Evolutionary conservation across 1,284 basidiomycete species (phyloP), one percentile per base, ranked within the genome.

Genomic region (Cryptococcus sp.): DNA sequence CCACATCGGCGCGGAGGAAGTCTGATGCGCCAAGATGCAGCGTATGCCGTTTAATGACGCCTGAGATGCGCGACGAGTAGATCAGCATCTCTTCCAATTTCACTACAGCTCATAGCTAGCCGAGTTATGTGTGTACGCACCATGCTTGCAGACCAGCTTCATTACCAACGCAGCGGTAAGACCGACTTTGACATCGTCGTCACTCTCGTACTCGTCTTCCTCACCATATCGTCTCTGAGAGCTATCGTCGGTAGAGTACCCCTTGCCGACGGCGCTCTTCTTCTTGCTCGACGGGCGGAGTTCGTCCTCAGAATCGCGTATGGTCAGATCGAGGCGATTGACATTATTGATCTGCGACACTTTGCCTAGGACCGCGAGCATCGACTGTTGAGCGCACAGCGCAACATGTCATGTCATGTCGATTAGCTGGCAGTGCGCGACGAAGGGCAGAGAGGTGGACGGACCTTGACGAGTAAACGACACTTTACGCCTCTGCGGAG

Each of bases 91-190:
- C n/a, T 39, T 10, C 11, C 19, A 19, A 22, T 11, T 22, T 50
- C 19, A 15, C n/a, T 23, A 2, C 17, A 20, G n/a, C 42, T 19
- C 17, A 51, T 16, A 27, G 22, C 16, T 53, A 17, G n/a, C 20
- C 2, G 52, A 8, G 46, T 30, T 16, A 11, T 23, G 27, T 20
- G 41, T 11, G 8, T 8, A 60, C 73, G 58, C 50, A 74, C 78
- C 77, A 52, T 79, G 72, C 55, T 73, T 72, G 64, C 77, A 78
- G 17, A 77, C 65, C 8, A 79, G 64, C 52, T 75, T 72, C 52
- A 79, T 65, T 17, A 72, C 57, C 39, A 77, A 52, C 19, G 57
- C 64, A 4, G 70, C 64, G 41, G 67, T 63, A 8, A 64, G 63
- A 17, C 61, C 58, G 17, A 47, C 60, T 50, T 54, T 54, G 23